These are phyloP conservation scores for Corallochytrium limacisporum DNA, from an alignment of 78 protist species.

Conservation along the genomic window DNA sequence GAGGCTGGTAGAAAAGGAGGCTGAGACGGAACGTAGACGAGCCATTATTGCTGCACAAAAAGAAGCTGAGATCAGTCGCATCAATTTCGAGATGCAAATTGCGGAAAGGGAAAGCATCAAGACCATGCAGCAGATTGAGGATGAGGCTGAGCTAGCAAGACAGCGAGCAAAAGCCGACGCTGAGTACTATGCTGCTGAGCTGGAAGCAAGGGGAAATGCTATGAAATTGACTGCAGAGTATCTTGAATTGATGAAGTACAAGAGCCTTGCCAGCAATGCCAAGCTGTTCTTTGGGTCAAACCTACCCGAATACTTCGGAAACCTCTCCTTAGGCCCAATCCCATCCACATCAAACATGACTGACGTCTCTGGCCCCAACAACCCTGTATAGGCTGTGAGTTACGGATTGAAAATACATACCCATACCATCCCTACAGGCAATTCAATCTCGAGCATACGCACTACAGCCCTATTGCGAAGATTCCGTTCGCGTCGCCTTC, in stretches of 20 bases:
- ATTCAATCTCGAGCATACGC: no score
- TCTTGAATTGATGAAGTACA: not conserved
- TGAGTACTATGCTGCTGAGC: not conserved
- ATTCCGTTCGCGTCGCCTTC: no score
- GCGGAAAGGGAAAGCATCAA: not conserved
- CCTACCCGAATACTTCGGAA: no score
- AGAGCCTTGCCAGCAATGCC: no score
- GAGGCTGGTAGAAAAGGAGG: slow-evolving; percentile 27
- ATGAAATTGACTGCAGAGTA: not conserved
- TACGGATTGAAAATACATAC: no score
- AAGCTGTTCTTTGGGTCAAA: no score
- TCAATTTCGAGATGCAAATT: not conserved
- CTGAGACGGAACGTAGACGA: slow-evolving; percentile 29
- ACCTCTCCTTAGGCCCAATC: no score
- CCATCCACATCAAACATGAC: no score
- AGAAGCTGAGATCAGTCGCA: slow-evolving; percentile 4
- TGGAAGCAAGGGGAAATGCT: not conserved
- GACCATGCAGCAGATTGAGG: not conserved
- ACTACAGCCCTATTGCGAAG: no score
- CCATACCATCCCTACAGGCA: no score
- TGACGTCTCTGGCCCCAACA: no score
- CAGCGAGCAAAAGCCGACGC: slow-evolving; percentile 3
- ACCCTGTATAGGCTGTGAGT: no score
- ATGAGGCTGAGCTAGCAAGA: not conserved
- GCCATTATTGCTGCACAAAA: slow-evolving; percentile 22